These are phyloP conservation scores for Murraya paniculata DNA, from an alignment of 345 rosid genomes.

Conservation along the genomic window DNA sequence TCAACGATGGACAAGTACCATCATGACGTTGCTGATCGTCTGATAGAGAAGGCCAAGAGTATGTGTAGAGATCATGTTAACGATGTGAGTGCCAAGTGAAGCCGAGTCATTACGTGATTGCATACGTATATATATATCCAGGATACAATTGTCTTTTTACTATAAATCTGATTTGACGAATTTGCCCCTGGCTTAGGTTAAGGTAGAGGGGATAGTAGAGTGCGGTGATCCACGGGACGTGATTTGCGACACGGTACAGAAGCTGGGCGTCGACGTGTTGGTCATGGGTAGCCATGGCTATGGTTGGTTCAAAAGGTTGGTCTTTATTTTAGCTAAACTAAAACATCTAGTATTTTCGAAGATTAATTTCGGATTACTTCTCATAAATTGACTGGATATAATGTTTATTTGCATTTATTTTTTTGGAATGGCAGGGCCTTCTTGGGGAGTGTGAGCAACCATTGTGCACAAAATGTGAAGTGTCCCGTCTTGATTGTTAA, in stretches of 20 bases:
- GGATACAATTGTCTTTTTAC: not conserved
- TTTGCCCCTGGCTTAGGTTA: constrained; percentile 32
- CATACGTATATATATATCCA: not conserved
- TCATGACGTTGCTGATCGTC: constrained; percentile 37
- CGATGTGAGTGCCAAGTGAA: constrained; percentile 26
- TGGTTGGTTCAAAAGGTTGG: constrained; percentile 54
- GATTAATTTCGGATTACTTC: no score
- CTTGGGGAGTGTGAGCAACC: constrained; percentile 68
- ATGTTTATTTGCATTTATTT: not conserved
- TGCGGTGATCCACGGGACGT: constrained; percentile 62
- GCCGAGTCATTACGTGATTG: not conserved
- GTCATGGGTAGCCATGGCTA: constrained; percentile 71
- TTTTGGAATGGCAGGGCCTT: constrained; percentile 33
- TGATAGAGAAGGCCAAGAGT: constrained; percentile 48
- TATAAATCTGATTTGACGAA: not conserved
- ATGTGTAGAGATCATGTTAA: constrained; percentile 30
- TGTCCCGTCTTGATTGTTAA: constrained; percentile 63
- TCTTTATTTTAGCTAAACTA: no score
- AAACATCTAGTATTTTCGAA: no score
- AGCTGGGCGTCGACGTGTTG: constrained; percentile 39
- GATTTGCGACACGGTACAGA: constrained; percentile 51
- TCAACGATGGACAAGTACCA: constrained; percentile 47
- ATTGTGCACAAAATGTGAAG: constrained; percentile 61
- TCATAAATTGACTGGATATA: no score
- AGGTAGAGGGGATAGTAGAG: constrained; percentile 44